A percentile compares a stretch with the other conserved stretches of the same genome.
phyloP scores from a whole-genome alignment of 2,329 filamentous ascomycete genomes.

The Ophiostoma tasmaniense region DNA sequence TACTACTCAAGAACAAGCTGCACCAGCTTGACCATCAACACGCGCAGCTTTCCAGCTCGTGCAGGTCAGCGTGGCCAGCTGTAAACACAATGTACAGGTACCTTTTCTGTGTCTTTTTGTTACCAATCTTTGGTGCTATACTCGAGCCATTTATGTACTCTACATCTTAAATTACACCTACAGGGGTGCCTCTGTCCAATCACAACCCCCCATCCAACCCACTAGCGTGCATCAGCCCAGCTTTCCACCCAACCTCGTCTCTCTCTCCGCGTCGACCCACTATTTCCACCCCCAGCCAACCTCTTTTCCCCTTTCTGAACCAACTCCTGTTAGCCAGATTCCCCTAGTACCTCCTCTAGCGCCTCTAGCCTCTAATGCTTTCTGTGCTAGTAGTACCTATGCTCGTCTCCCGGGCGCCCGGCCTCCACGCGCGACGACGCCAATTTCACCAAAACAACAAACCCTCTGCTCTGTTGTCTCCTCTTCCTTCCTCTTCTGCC shows the following conservation, averaged over 20 bases:
- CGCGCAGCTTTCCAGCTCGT: constrained; percentile 12
- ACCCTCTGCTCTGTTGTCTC: constrained; percentile 14
- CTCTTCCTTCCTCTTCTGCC: constrained; percentile 6
- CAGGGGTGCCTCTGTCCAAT: constrained; percentile 11
- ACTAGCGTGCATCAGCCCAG: constrained; percentile 11
- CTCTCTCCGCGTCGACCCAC: constrained; percentile 4
- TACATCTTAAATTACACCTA: neutral
- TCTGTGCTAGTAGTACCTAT: neutral
- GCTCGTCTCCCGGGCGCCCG: constrained; percentile 21
- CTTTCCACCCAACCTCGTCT: constrained; percentile 11
- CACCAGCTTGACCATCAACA: neutral
- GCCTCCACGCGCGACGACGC: constrained; percentile 17
- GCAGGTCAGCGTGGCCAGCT: constrained; percentile 3
- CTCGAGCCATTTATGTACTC: neutral
- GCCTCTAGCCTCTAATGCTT: constrained; percentile 11
- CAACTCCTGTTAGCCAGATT: neutral
- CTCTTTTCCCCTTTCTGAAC: constrained; percentile 4
- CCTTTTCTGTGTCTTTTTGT: neutral
- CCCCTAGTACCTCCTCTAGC: neutral
- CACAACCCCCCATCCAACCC: neutral
- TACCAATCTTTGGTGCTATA: neutral
- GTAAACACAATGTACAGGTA: neutral
- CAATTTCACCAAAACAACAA: constrained; percentile 20
- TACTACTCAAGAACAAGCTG: neutral
- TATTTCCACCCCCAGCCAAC: constrained; percentile 10